Evolutionary conservation across 2,329 filamentous ascomycete species (phyloP), one percentile per base, ranked within the genome.

Genomic region (Paracorniculantispora psalliotae): DNA sequence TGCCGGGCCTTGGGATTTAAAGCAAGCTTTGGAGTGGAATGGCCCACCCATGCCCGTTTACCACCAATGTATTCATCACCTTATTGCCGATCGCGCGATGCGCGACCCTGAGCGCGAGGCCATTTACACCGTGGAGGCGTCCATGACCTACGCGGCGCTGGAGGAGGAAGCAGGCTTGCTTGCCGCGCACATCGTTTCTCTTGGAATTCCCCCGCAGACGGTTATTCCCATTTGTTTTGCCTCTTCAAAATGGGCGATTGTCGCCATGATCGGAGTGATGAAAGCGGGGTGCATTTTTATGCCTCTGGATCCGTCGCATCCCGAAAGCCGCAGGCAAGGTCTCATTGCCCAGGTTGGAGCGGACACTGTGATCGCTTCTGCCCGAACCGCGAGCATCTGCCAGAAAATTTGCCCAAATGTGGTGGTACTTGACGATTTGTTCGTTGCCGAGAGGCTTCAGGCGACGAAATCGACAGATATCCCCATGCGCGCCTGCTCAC

Each of bases 211-310:
- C 12, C 48, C 48, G 28, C 48, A 43, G 19, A 43, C 51, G 4
- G 51, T 54, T 3, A 23, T 54, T 23, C 51, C 51, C 4, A 43
- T 54, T 6, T 54, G 51, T 23, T 54, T 54, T 15, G 35, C 35
- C 15, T 43, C 35, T 10, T 54, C 35, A 6, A 54, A 43, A 9
- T 54, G 51, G 51, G 51, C 51, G 7, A 54, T 54, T 23, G 51
- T 54, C 4, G 51, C 51, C 1, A 54, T 54, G 51, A 44, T 54
- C 30, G 51, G 35, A 8, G 39, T 54, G 17, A 54, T 54, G 51
- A 54, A 54, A 23, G 35, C 51, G 2, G 51, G 51, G 10, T 41
- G 51, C 23, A 54, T 30, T 37, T 35, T 51, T 12, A 51, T 51
- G 48, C 48, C 48, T 21, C 30, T 51, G 10, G 48, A 51, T 21